Evolutionary conservation across 1,284 basidiomycete genomes (phyloP).

Genomic region (Trichosporon ovoides): DNA sequence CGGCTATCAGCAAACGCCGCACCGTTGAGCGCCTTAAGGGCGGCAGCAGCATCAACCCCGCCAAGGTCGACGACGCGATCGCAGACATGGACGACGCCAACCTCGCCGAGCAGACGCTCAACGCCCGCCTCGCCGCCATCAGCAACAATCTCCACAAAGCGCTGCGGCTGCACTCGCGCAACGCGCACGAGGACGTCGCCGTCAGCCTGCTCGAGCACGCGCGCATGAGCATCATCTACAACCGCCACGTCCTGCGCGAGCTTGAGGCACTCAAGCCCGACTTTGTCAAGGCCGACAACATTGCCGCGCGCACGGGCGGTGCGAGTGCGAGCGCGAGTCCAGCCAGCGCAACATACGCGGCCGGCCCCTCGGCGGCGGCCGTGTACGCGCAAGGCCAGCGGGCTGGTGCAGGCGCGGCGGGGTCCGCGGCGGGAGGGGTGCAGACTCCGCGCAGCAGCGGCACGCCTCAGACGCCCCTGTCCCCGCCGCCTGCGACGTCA

Average conservation of each 20-base stretch:
- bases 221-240: constrained; percentile 81
- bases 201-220: constrained; percentile 83
- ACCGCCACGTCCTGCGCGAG: constrained; percentile 77
- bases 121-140: constrained; percentile 75
- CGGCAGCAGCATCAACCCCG: constrained; percentile 74
- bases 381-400: too few species aligned
- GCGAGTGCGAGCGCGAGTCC: neutral
- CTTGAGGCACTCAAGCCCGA: constrained; percentile 77
- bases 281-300: constrained; percentile 49
- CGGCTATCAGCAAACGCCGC: constrained; percentile 81
- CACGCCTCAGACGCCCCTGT: neutral
- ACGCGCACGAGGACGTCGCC: constrained; percentile 82
- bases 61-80: constrained; percentile 84
- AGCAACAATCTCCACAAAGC: constrained; percentile 83
- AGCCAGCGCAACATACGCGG: neutral
- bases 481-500: constrained; percentile 15
- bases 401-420: too few species aligned
- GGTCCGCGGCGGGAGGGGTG: too few species aligned
- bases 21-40: constrained; percentile 85
- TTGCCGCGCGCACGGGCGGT: neutral
- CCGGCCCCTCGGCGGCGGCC: neutral
- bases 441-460: neutral
- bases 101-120: constrained; percentile 75
- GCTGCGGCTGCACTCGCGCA: constrained; percentile 70
- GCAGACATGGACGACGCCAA: constrained; percentile 91